Evolutionary conservation across 2,329 filamentous ascomycete species (phyloP), one percentile per base, ranked within the genome.

Genomic region (Trichoderma sp.): DNA sequence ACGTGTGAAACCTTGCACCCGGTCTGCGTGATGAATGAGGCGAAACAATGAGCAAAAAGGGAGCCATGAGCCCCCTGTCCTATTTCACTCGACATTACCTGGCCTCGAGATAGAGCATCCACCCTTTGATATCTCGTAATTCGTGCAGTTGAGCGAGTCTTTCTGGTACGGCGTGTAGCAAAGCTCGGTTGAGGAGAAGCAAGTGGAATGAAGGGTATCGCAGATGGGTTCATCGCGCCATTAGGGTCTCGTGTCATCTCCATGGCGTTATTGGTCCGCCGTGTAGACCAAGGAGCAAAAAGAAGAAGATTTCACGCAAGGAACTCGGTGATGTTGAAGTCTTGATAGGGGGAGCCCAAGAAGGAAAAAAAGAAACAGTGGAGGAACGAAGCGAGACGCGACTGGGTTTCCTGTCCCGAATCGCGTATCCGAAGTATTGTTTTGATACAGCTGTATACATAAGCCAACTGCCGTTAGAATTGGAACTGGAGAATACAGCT

Each of bases 141-240:
- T 4, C 50, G 59, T 16, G n/a, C n/a, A n/a, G 5, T 29, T 12
- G 71, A 21, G 14, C 59, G 31, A 27, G 59, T 11, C 2, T 21
- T 41, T 50, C 21, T 35, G 21, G 24, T 16, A 38, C 21, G 41
- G n/a, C 38, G 75, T 21, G 21, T 16, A 38, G 72, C 41, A 65
- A 69, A 50, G 35, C 59, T 60, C 27, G 53, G 65, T 31, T 65
- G 60, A 29, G 77, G 56, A 41, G 64, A 73, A 35, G 64, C 53
- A 12, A 65, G 75, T 33, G 81, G 81, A 21, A 78, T 76, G 65
- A 82, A 82, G 21, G 78, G 76, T n/a, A 77, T 75, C 8, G 81
- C 81, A 21, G 76, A 77, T 4, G 81, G 81, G 76, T 83, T 83
- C 81, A 83, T 83, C 14, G 21, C n/a, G 35, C 27, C 81, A 82